These are phyloP conservation scores for Xenosphaeropsis pyriputrescens DNA, from an alignment of 2,329 filamentous ascomycete genomes.

Conservation along the genomic window DNA sequence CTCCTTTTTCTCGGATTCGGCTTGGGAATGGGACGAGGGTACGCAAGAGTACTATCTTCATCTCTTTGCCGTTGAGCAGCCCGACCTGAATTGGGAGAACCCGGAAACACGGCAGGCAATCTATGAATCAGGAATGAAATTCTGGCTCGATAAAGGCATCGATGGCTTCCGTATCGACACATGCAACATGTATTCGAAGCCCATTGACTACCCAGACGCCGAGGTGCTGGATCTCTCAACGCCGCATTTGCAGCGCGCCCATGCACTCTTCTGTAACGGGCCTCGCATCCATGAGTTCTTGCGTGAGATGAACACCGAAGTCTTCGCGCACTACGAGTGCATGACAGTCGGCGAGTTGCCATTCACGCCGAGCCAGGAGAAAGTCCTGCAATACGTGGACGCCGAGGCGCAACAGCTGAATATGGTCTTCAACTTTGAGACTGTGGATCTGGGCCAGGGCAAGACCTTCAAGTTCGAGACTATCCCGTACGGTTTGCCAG, in stretches of 20 bases:
- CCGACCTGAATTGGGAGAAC: constrained; percentile 79
- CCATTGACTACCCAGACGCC: constrained; percentile 40
- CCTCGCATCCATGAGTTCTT: constrained; percentile 56
- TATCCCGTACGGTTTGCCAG: constrained; percentile 27
- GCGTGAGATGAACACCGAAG: constrained; percentile 43
- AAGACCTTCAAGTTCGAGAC: constrained; percentile 36
- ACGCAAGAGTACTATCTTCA: constrained; percentile 66
- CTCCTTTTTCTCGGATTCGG: constrained; percentile 42
- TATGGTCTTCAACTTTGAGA: constrained; percentile 57
- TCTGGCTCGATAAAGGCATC: constrained; percentile 64
- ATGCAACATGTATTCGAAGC: constrained; percentile 60
- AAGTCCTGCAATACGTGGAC: constrained; percentile 45
- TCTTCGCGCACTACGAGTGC: constrained; percentile 45
- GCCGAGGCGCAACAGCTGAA: constrained; percentile 42
- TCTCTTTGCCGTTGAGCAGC: constrained; percentile 62
- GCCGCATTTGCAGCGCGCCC: constrained; percentile 31
- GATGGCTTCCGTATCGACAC: constrained; percentile 65
- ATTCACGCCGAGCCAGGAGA: constrained; percentile 38
- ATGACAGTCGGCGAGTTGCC: constrained; percentile 60
- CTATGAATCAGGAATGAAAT: constrained; percentile 57
- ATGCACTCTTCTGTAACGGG: constrained; percentile 48
- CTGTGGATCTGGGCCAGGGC: constrained; percentile 44
- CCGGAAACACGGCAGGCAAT: constrained; percentile 51
- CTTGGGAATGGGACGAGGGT: constrained; percentile 58
- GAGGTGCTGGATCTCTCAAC: constrained; percentile 31